These are phyloP conservation scores for Coemansia sp. DNA, from an alignment of 192 early-diverging fungal genomes.

Conservation along the genomic window DNA sequence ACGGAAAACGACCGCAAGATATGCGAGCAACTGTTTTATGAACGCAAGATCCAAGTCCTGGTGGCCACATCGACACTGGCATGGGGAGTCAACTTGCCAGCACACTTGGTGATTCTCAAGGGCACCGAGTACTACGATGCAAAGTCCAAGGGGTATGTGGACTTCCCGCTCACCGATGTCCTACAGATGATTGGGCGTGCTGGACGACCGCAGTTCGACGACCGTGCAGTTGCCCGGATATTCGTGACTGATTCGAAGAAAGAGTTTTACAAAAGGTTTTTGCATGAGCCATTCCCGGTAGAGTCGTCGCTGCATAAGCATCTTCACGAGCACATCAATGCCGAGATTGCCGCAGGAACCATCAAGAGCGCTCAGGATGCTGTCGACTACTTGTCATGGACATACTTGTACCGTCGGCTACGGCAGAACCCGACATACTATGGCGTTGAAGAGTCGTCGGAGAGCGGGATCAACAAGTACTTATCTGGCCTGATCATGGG, in stretches of 20 bases:
- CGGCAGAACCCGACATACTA: constrained; percentile 96
- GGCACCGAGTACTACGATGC: constrained; percentile 98
- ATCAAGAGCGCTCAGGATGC: constrained; percentile 91
- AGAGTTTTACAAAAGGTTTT: constrained; percentile 98
- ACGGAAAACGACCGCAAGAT: constrained; percentile 81
- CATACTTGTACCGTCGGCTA: constrained; percentile 90
- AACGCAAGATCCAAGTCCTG: constrained; percentile 93
- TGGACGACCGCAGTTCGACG: constrained; percentile 93
- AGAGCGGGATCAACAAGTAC: constrained; percentile 65
- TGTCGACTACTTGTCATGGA: constrained; percentile 93
- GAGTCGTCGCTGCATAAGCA: constrained; percentile 74
- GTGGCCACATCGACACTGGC: constrained; percentile 94
- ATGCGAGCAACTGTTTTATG: constrained; percentile 91
- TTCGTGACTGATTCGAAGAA: constrained; percentile 95
- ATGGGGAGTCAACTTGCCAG: constrained; percentile 98
- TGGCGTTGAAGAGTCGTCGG: constrained; percentile 73
- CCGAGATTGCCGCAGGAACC: constrained; percentile 86
- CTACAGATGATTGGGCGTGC: constrained; percentile 99
- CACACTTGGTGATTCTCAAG: constrained; percentile 96
- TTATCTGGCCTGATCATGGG: constrained; percentile 78
- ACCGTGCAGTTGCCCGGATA: constrained; percentile 86
- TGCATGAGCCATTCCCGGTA: constrained; percentile 93
- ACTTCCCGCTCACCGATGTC: constrained; percentile 97
- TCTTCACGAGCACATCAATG: constrained; percentile 88
- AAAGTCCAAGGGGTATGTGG: constrained; percentile 84